phyloP scores from a whole-genome alignment of 2,329 filamentous ascomycete genomes.

The Hypoxylon sp. region DNA sequence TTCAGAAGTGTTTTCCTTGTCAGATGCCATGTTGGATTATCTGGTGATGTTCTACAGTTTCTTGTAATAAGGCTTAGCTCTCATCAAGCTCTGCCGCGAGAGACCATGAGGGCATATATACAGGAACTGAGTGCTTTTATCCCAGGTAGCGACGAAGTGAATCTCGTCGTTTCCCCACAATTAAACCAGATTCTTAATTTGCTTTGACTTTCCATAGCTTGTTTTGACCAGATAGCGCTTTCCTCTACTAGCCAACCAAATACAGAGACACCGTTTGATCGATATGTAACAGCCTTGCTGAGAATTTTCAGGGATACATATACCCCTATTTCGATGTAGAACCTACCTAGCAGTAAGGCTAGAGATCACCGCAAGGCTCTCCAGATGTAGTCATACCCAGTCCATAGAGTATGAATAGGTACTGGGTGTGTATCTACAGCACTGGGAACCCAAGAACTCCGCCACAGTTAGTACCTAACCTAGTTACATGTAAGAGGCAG shows the following conservation, averaged over 20 bases:
- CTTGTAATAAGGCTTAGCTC: background rate
- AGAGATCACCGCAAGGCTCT: background rate
- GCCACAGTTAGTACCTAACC: background rate
- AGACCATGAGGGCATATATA: background rate
- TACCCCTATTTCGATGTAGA: background rate
- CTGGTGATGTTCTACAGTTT: background rate
- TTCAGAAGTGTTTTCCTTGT: conserved; percentile 17
- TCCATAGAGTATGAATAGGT: background rate
- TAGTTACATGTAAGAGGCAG: background rate
- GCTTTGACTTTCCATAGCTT: background rate
- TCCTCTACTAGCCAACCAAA: background rate
- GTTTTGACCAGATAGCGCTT: background rate
- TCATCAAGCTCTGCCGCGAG: background rate
- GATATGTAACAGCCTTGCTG: background rate
- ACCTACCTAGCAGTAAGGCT: background rate
- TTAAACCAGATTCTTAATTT: background rate
- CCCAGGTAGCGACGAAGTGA: no score
- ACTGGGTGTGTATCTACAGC: background rate
- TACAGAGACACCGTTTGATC: background rate
- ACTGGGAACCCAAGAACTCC: background rate
- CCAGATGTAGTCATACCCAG: background rate
- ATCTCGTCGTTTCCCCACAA: background rate
- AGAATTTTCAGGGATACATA: background rate
- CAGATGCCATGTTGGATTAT: background rate
- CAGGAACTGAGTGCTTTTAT: background rate